A percentile compares a stretch with the other conserved stretches of the same genome.
Conservation (phyloP, 1,139 yeast genomes). For the Keqinozyma sinolaborantium region DNA sequence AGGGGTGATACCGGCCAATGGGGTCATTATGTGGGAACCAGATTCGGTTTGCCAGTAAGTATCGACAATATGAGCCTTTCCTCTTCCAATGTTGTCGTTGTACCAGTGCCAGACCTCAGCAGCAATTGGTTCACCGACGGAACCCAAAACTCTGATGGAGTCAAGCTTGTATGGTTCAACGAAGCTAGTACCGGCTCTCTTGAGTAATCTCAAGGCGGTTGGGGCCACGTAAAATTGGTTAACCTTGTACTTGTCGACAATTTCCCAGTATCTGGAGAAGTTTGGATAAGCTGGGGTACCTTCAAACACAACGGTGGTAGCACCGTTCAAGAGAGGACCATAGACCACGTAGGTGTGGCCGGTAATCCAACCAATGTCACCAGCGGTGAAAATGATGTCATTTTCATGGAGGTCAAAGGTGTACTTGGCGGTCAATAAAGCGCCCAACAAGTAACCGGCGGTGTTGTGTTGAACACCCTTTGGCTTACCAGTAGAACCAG, state of each 20-base stretch:
- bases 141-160: constrained; percentile 70
- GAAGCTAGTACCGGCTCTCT: constrained; percentile 73
- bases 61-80: constrained; percentile 70
- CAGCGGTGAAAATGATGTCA: constrained; percentile 77
- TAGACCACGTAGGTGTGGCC: constrained; percentile 83
- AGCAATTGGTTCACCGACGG: constrained; percentile 92
- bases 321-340: constrained; percentile 77
- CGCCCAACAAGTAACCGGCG: constrained; percentile 76
- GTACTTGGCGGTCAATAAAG: constrained; percentile 66
- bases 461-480: constrained; percentile 73
- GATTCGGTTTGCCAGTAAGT: constrained; percentile 87
- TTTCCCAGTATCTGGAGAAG: constrained; percentile 79
- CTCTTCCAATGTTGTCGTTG: constrained; percentile 72
- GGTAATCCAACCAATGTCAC: constrained; percentile 88
- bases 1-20: constrained; percentile 70
- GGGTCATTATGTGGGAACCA: constrained; percentile 70
- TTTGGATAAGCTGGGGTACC: constrained; percentile 86
- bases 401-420: constrained; percentile 73
- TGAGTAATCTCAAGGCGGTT: constrained; percentile 78
- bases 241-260: constrained; percentile 71
- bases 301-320: constrained; percentile 79
- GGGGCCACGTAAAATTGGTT: constrained; percentile 90
- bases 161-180: constrained; percentile 64
- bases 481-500: constrained; percentile 70
- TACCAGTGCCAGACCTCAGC: constrained; percentile 95